phyloP scores from a whole-genome alignment of 257 asterid genomes.

The Mitragyna speciosa region DNA sequence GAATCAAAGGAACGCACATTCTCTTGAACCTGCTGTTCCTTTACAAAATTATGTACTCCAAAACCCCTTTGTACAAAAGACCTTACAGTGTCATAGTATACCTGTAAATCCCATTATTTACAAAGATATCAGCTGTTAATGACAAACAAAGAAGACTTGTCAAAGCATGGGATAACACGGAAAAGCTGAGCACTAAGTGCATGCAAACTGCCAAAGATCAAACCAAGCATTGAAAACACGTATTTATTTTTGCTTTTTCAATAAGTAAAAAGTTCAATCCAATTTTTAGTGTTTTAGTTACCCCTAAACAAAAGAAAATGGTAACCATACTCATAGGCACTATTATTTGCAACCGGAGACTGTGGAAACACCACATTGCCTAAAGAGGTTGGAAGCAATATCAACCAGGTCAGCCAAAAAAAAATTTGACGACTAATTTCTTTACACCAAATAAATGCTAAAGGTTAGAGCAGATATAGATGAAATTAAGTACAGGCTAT shows the following conservation, averaged over 20 bases:
- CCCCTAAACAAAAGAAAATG: background rate
- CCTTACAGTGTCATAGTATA: constrained; percentile 52
- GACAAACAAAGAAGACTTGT: background rate
- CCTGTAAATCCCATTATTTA: constrained; percentile 37
- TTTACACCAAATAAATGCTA: background rate
- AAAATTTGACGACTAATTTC: background rate
- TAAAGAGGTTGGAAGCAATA: background rate
- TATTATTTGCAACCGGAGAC: background rate
- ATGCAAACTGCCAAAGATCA: background rate
- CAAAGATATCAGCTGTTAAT: constrained; percentile 4
- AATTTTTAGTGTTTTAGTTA: background rate
- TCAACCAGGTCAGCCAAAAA: background rate
- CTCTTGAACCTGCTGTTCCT: constrained; percentile 26
- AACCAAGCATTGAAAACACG: background rate
- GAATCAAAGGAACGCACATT: constrained; percentile 32
- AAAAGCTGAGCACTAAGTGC: constrained; percentile 2
- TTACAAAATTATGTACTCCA: constrained; percentile 35
- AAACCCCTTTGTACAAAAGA: constrained; percentile 50
- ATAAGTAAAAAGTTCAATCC: background rate
- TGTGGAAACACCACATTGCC: background rate
- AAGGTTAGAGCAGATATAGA: background rate
- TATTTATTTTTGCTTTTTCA: background rate
- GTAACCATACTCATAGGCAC: background rate
- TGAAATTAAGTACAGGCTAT: background rate
- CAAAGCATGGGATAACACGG: constrained; percentile 11